A percentile compares a stretch with the other conserved stretches of the same genome.
Conservation (phyloP, 106 monocot genomes). For the Dendrobium nobile region DNA sequence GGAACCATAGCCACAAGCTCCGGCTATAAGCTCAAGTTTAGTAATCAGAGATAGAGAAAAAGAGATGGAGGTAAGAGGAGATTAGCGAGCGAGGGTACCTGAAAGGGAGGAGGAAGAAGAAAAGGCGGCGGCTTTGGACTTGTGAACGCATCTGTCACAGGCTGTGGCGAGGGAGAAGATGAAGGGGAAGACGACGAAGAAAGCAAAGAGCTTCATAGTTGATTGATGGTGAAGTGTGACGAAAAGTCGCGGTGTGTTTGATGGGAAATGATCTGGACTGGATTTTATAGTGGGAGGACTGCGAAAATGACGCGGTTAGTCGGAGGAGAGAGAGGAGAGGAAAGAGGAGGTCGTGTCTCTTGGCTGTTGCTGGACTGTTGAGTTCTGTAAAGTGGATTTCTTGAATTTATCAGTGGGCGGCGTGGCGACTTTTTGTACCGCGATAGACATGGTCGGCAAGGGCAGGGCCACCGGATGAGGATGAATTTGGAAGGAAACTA, state of each 20-base stretch:
- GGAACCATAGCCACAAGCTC: conserved; percentile 77
- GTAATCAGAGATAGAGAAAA: background rate
- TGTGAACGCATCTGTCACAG: conserved; percentile 69
- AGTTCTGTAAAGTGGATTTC: background rate
- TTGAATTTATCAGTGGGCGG: background rate
- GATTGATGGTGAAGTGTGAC: background rate
- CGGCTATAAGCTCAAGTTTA: conserved; percentile 22
- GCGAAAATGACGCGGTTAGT: background rate
- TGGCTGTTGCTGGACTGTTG: background rate
- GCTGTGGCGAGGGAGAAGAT: conserved; percentile 24
- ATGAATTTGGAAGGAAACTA: too few relatives aligned
- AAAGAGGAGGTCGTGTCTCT: background rate
- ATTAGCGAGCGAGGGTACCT: conserved; percentile 13
- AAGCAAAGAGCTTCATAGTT: conserved; percentile 2
- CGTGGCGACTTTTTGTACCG: background rate
- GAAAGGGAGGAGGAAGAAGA: conserved; percentile 40
- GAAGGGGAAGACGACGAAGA: conserved; percentile 13
- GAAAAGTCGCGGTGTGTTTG: background rate
- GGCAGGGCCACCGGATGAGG: background rate
- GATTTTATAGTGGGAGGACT: background rate
- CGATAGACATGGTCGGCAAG: background rate
- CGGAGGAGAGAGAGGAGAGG: background rate
- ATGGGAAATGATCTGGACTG: background rate
- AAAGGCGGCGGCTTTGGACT: conserved; percentile 58
- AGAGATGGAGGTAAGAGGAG: background rate